A percentile compares a stretch with the other conserved stretches of the same genome.
Evolutionary conservation across 1,284 basidiomycete genomes (phyloP).

Genomic region (Ceratobasidium sp.): DNA sequence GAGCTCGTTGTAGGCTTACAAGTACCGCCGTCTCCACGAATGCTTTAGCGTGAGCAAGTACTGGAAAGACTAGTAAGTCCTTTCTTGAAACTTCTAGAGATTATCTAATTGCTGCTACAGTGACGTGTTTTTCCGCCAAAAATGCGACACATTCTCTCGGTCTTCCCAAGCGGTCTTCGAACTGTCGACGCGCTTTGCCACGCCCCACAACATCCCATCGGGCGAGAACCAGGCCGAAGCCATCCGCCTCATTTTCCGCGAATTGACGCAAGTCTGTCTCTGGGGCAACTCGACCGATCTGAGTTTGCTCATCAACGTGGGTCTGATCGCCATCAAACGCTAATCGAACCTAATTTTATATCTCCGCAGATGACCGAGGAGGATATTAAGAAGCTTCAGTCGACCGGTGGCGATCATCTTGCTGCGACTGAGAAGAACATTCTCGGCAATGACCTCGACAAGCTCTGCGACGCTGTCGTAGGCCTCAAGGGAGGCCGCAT

Average conservation of each 20-base stretch:
- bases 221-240: conserved; percentile 65
- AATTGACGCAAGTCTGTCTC: conserved; percentile 93
- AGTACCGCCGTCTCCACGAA: conserved; percentile 94
- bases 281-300: conserved; percentile 98
- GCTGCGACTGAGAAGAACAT: conserved; percentile 97
- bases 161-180: conserved; percentile 94
- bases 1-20: conserved; percentile 72
- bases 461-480: conserved; percentile 84
- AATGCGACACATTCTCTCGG: conserved; percentile 96
- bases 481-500: conserved; percentile 81
- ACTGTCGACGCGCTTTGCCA: conserved; percentile 89
- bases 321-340: background rate
- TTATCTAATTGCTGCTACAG: conserved; percentile 46
- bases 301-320: conserved; percentile 86
- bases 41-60: conserved; percentile 93
- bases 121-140: conserved; percentile 91
- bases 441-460: conserved; percentile 80
- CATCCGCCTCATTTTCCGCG: conserved; percentile 90
- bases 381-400: conserved; percentile 97
- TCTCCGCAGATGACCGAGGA: conserved; percentile 84
- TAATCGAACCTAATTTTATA: background rate
- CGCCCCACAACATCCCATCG: conserved; percentile 74
- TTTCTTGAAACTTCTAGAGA: background rate
- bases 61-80: conserved; percentile 86
- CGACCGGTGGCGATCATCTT: conserved; percentile 93